Conservation (phyloP, 2,329 filamentous ascomycete genomes). For the Teratosphaeria gauchensis region DNA sequence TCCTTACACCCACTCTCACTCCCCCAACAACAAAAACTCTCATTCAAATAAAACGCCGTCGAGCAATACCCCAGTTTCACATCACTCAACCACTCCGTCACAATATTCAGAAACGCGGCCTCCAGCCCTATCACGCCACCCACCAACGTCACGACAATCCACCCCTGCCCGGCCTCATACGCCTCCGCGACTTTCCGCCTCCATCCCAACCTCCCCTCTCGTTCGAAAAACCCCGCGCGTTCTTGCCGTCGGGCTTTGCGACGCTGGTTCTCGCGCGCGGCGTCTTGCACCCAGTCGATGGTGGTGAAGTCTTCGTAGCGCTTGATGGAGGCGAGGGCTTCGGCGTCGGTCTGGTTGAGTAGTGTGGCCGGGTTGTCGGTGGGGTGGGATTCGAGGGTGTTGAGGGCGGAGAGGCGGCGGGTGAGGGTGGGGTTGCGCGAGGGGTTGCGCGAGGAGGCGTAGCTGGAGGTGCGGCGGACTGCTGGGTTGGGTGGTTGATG, state of each 20-base stretch:
- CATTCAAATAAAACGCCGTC: conserved; percentile 93
- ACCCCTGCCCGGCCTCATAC: conserved; percentile 93
- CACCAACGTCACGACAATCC: conserved; percentile 94
- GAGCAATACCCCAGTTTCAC: conserved; percentile 94
- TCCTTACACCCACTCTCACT: conserved; percentile 79
- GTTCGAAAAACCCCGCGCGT: conserved; percentile 62
- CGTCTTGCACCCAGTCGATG: conserved; percentile 98
- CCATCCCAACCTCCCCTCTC: conserved; percentile 63
- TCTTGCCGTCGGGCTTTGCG: conserved; percentile 66
- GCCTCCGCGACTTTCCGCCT: conserved; percentile 70
- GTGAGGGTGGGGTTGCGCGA: conserved; percentile 35
- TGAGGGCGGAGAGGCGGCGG: conserved; percentile 59
- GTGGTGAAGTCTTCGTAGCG: conserved; percentile 97
- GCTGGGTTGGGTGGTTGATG: no score
- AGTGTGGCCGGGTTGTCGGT: conserved; percentile 43
- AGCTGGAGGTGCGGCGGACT: conserved; percentile 11
- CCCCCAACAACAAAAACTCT: conserved; percentile 87
- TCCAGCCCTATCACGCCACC: conserved; percentile 88
- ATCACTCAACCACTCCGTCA: conserved; percentile 94
- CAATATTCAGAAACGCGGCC: conserved; percentile 85
- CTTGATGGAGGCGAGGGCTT: conserved; percentile 96
- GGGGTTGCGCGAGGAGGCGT: conserved; percentile 9
- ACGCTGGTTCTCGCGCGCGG: conserved; percentile 76
- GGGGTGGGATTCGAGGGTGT: conserved; percentile 52
- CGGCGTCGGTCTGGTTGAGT: conserved; percentile 65